Evolutionary conservation across 2,329 filamentous ascomycete genomes (phyloP), one percentile per base, ranked within the genome.

Genomic region (Septoria petroselini): DNA sequence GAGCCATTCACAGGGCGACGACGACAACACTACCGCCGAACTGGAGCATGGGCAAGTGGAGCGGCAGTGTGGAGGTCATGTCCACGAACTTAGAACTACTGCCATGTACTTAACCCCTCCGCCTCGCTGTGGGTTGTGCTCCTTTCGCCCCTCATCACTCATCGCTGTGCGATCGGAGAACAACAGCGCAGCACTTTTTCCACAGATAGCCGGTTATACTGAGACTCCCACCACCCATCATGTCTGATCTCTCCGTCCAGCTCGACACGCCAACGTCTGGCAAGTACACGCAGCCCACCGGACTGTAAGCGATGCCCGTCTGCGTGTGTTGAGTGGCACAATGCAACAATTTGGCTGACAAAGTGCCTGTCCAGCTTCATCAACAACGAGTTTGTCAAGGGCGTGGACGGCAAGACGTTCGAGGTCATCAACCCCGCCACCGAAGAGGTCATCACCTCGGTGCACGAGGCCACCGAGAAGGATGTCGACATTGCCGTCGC

Each of bases 361-460:
- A n/a, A n/a, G n/a, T 4, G 7, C 33, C 6, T 6, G 5, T 15
- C 7, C 64, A 88, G 85, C 54, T 93, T 88, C 80, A 93, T 95
- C 80, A 91, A 93, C 81, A 91, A 91, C 72, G 86, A 96, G 73
- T 96, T 85, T 75, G 82, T 94, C 58, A 83, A 86, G 71, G 79
- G 83, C 68, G 83, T 86, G 57, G 88, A 95, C 63, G 90, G 90
- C 75, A 85, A 88, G 80, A 90, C 85, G 61, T 93, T 95, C 67
- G 89, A 95, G 74, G 86, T 90, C 71, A 85, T 93, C 78, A 95
- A 95, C 80, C 90, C 90, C 53, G 67, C 85, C 58, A 88, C 82
- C 59, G 91, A 95, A 72, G 83, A 90, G 72, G 82, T 88, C 66
- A 94, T 95, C 76, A 81, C 78, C 77, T 84, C 83, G 48, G 87